A percentile compares a stretch with the other conserved stretches of the same genome.
Conservation (phyloP, 1,139 yeast genomes). For the Yamadazyma conglobata region DNA sequence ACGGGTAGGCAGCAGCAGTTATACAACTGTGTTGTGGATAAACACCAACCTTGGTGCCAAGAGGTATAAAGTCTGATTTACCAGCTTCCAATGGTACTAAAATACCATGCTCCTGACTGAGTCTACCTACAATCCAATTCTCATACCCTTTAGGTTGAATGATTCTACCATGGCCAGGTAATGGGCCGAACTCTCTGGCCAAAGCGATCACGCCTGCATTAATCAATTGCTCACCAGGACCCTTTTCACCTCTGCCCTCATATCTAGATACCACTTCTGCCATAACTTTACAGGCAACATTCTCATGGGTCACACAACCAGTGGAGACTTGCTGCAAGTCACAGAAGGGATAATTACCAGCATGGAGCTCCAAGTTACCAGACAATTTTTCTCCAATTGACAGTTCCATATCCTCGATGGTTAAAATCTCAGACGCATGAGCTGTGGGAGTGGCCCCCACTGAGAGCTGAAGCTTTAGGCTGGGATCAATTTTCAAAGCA, state of each 20-base stretch:
- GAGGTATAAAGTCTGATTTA: conserved; percentile 34
- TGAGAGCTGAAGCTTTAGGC: conserved; percentile 39
- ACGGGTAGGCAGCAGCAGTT: conserved; percentile 61
- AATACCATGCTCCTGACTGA: conserved; percentile 67
- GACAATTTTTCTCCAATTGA: conserved; percentile 27
- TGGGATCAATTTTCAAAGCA: conserved; percentile 21
- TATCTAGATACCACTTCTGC: conserved; percentile 66
- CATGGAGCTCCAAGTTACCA: conserved; percentile 66
- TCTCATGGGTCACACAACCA: conserved; percentile 44
- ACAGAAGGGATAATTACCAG: conserved; percentile 73
- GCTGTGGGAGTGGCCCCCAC: conserved; percentile 86
- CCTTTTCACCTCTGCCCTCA: conserved; percentile 42
- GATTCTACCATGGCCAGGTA: conserved; percentile 49
- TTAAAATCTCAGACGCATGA: conserved; percentile 48
- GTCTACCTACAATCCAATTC: conserved; percentile 53
- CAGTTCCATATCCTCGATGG: conserved; percentile 18
- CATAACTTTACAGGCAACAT: conserved; percentile 55
- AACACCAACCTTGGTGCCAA: conserved; percentile 54
- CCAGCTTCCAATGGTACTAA: conserved; percentile 35
- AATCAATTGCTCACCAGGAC: conserved; percentile 59
- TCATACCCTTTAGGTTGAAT: conserved; percentile 34
- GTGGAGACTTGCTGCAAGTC: conserved; percentile 77
- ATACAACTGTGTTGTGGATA: conserved; percentile 77
- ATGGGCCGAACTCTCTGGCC: conserved; percentile 58
- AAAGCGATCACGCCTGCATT: conserved; percentile 74